Evolutionary conservation across 768 basidiomycete genomes (phyloP), one percentile per base, ranked within the genome.

Genomic region (Macrolepiota albuminosa): DNA sequence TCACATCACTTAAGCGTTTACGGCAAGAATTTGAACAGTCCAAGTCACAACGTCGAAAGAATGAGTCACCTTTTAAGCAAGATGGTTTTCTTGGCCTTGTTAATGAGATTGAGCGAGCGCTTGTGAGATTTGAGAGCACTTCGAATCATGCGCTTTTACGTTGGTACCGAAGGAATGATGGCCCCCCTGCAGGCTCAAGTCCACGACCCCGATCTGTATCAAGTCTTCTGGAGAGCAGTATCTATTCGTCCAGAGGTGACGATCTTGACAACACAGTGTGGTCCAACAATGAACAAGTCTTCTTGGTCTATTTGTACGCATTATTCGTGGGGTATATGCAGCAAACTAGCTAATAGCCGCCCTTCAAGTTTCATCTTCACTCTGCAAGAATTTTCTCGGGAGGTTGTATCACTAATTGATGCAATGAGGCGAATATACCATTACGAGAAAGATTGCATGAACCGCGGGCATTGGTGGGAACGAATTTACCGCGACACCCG

Each of bases 331-430:
- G 37, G 4, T 13, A 6, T 52, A 56, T 24, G 8, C 31, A 48
- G 14, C 13, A 11, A 40, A 29, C 26, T 11, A 14, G 59, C 56
- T 60, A 42, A 66, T 31, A 7, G 43, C 43, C 5, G 21, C 33
- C 33, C n/a, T 36, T 16, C 33, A 63, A 97, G 95, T 76, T 98
- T 96, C 73, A 89, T 97, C 63, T 99, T 98, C 73, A 96, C 94
- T 0, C 71, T 98, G 47, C 94, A 99, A 73, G 97, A 98, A 69
- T 98, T 98, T 69, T 84, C 92, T 8, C 78, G 82, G 59, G 96
- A 98, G 71, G 72, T 96, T 54, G 78, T 89, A 36, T 85, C 84
- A 21, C 83, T 98, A 11, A 81, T 92, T 0, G 91, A 95, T 69
- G 87, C 91, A 8, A 91, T 98, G 80, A 80, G 85, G 54, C 80